Evolutionary conservation across 768 basidiomycete genomes (phyloP).

Genomic region (Phlebiopsis flavidoalba): DNA sequence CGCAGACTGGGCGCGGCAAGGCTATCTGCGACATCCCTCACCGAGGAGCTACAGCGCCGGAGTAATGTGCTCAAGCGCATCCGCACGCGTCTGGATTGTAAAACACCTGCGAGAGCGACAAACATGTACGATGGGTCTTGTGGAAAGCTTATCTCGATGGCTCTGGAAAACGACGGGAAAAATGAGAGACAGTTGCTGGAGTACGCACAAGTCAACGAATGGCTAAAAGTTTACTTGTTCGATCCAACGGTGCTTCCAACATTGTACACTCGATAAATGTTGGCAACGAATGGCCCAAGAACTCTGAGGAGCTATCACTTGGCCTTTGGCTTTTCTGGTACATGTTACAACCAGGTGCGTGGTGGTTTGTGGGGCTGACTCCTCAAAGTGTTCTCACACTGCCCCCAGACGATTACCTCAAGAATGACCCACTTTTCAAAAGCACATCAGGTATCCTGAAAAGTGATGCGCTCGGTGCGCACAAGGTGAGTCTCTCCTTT

Average conservation of each 20-base stretch:
- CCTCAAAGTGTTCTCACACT: background rate
- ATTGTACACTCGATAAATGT: constrained; percentile 25
- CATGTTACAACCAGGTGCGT: constrained; percentile 55
- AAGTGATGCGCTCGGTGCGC: constrained; percentile 66
- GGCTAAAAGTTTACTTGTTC: constrained; percentile 69
- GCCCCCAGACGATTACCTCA: constrained; percentile 42
- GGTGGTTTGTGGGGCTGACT: background rate
- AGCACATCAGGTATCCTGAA: constrained; percentile 47
- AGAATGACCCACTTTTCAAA: constrained; percentile 35
- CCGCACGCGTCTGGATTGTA: constrained; percentile 30
- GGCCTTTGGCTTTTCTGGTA: constrained; percentile 84
- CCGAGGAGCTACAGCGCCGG: constrained; percentile 61
- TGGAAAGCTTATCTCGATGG: constrained; percentile 51
- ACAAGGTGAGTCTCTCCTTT: constrained; percentile 38
- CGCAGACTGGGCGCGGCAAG: constrained; percentile 43
- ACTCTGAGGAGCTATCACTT: constrained; percentile 46
- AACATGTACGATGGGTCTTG: constrained; percentile 12
- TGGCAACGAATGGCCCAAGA: constrained; percentile 50
- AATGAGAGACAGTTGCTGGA: constrained; percentile 68
- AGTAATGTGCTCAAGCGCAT: constrained; percentile 55
- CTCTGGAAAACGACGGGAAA: constrained; percentile 76
- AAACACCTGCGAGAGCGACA: constrained; percentile 15
- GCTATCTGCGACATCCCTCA: constrained; percentile 39
- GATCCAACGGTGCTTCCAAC: constrained; percentile 50
- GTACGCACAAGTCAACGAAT: constrained; percentile 55